Conservation (phyloP, 2,329 filamentous ascomycete genomes). For the Spiromastix sp. region DNA sequence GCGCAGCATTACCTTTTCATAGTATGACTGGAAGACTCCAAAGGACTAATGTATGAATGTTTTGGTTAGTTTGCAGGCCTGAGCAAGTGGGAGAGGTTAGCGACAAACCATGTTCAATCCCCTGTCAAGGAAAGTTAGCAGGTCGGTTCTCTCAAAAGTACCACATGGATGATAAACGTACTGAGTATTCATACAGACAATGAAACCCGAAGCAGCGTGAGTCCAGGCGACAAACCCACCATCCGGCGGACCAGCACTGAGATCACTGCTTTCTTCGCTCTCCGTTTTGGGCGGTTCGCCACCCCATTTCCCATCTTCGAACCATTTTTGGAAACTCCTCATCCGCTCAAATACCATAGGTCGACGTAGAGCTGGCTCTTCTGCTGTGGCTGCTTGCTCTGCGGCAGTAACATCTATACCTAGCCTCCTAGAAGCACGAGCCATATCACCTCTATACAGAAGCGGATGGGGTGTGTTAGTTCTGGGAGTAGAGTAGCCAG, state of each 20-base stretch:
- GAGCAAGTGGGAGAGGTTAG: not conserved
- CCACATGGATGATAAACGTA: constrained; percentile 7
- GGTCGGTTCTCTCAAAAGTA: not conserved
- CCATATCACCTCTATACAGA: no score
- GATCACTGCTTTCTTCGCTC: constrained; percentile 2
- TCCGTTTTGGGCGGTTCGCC: no score
- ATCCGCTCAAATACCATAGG: no score
- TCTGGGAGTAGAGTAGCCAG: no score
- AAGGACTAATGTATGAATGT: constrained; percentile 17
- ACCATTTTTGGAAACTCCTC: no score
- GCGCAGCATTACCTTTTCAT: constrained; percentile 19
- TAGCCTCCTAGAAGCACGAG: no score
- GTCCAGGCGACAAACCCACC: constrained; percentile 24
- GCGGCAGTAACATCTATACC: no score
- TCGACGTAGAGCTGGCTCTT: no score
- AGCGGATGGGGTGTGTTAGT: no score
- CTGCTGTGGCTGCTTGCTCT: no score
- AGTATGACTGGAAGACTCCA: constrained; percentile 35
- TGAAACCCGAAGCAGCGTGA: constrained; percentile 18
- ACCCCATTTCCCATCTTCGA: no score
- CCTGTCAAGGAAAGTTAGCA: no score
- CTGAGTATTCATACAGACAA: constrained; percentile 24
- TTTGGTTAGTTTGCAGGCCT: not conserved
- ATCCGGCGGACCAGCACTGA: constrained; percentile 16
- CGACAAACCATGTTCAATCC: constrained; percentile 24